Evolutionary conservation across 2,329 filamentous ascomycete species (phyloP).

Genomic region (Cordyceps cateniannulata): DNA sequence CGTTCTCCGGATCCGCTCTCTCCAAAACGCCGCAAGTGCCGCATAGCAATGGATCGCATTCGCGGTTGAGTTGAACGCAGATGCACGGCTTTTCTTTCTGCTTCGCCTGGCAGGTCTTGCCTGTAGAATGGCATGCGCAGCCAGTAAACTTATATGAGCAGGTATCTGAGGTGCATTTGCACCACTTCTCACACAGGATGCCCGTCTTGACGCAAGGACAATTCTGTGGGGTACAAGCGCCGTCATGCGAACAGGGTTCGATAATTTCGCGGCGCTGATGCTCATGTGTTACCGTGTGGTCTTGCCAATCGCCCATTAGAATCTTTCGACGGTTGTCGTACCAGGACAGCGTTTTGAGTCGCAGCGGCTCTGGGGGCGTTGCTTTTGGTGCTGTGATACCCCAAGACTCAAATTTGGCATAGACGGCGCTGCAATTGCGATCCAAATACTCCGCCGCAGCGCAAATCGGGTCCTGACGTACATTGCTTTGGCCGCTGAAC

Average conservation of each 20-base stretch:
- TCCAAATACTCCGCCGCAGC: slow-evolving; percentile 43
- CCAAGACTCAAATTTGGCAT: slow-evolving; percentile 24
- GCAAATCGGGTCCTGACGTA: slow-evolving; percentile 39
- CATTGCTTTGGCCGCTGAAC: slow-evolving; percentile 32
- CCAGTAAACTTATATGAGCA: slow-evolving; percentile 61
- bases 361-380: slow-evolving; percentile 24
- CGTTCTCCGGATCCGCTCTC: slow-evolving; percentile 62
- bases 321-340: slow-evolving; percentile 52
- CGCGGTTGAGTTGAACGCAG: slow-evolving; percentile 65
- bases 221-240: slow-evolving; percentile 52
- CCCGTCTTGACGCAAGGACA: slow-evolving; percentile 58
- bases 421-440: slow-evolving; percentile 47
- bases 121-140: slow-evolving; percentile 55
- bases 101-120: slow-evolving; percentile 51
- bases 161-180: slow-evolving; percentile 51
- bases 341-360: slow-evolving; percentile 43
- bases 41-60: slow-evolving; percentile 76
- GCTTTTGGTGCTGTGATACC: slow-evolving; percentile 21
- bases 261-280: slow-evolving; percentile 51
- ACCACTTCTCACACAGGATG: slow-evolving; percentile 68
- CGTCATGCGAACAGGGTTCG: slow-evolving; percentile 63
- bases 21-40: slow-evolving; percentile 62
- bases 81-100: slow-evolving; percentile 58
- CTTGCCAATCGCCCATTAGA: slow-evolving; percentile 48
- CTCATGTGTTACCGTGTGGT: slow-evolving; percentile 47